Conservation (phyloP, 306 rosid genomes). For the Adenanthera pavonina region DNA sequence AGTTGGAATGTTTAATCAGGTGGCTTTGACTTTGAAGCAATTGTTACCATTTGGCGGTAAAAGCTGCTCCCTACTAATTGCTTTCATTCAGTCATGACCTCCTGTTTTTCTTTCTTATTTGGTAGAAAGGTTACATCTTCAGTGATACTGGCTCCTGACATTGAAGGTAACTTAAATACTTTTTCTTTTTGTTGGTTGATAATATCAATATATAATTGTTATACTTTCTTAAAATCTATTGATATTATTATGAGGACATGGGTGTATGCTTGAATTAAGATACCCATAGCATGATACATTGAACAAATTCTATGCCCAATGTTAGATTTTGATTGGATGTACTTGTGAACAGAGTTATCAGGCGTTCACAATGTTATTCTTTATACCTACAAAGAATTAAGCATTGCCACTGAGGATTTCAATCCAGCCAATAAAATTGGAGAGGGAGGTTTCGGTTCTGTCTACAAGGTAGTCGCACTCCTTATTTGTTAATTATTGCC, state of each 20-base stretch:
- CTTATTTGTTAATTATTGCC: neutral
- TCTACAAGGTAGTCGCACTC: slow-evolving; percentile 69
- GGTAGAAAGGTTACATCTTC: slow-evolving; percentile 45
- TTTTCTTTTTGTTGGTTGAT: slow-evolving; percentile 14
- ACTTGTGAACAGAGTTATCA: slow-evolving; percentile 55
- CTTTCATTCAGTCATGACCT: slow-evolving; percentile 57
- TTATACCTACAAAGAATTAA: slow-evolving; percentile 73
- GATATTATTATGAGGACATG: neutral
- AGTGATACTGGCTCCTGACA: slow-evolving; percentile 36
- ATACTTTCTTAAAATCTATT: neutral
- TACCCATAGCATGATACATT: slow-evolving; percentile 7
- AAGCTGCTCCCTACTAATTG: slow-evolving; percentile 28
- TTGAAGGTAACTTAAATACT: slow-evolving; percentile 57
- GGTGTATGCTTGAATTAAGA: neutral
- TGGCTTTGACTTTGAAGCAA: slow-evolving; percentile 48
- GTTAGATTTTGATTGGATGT: slow-evolving; percentile 31
- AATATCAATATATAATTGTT: neutral
- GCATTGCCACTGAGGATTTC: slow-evolving; percentile 73
- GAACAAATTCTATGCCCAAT: slow-evolving; percentile 13
- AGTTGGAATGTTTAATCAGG: slow-evolving; percentile 50
- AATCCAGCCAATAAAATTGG: slow-evolving; percentile 81
- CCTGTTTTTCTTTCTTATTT: slow-evolving; percentile 70
- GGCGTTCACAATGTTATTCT: slow-evolving; percentile 69
- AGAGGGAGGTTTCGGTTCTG: slow-evolving; percentile 99
- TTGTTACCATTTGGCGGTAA: slow-evolving; percentile 29